Evolutionary conservation across 1,284 basidiomycete genomes (phyloP).

Genomic region (Hemileia vastatrix): DNA sequence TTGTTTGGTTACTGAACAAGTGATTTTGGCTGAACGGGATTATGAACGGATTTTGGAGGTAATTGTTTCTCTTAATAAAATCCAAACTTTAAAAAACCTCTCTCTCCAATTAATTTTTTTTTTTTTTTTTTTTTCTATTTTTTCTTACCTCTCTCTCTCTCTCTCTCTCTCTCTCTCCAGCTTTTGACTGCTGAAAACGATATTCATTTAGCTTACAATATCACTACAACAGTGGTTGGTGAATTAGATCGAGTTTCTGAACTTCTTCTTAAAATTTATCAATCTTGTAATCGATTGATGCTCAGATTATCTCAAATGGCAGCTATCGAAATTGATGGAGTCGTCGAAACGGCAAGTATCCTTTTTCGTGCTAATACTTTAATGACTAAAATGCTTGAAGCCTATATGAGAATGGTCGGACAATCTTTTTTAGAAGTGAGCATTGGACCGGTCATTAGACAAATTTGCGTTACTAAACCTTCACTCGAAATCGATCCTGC

Average conservation of each 20-base stretch:
- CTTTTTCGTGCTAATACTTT: conserved; percentile 19
- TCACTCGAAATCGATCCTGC: conserved; percentile 20
- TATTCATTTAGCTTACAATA: conserved; percentile 48
- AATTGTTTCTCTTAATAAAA: conserved; percentile 39
- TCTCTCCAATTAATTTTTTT: conserved; percentile 51
- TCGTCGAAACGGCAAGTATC: conserved; percentile 14
- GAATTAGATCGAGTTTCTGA: conserved; percentile 35
- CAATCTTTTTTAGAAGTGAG: conserved; percentile 9
- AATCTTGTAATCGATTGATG: conserved; percentile 49
- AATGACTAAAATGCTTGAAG: conserved; percentile 20
- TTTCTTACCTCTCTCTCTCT: neutral
- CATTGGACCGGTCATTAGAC: conserved; percentile 11
- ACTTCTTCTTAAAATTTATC: conserved; percentile 53
- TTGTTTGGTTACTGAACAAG: conserved; percentile 16
- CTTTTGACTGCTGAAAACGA: conserved; percentile 23
- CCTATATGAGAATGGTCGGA: conserved; percentile 21
- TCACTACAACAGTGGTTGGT: conserved; percentile 55
- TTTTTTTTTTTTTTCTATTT: neutral
- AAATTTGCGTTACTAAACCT: conserved; percentile 9
- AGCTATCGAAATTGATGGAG: conserved; percentile 32
- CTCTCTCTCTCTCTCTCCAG: conserved; percentile 5
- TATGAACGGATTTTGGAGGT: conserved; percentile 14
- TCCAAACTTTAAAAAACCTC: conserved; percentile 52
- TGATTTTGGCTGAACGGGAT: conserved; percentile 16
- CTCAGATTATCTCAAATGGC: conserved; percentile 31